Evolutionary conservation across 2,329 filamentous ascomycete species (phyloP), one percentile per base, ranked within the genome.

Genomic region (Pseudogymnoascus sp.): DNA sequence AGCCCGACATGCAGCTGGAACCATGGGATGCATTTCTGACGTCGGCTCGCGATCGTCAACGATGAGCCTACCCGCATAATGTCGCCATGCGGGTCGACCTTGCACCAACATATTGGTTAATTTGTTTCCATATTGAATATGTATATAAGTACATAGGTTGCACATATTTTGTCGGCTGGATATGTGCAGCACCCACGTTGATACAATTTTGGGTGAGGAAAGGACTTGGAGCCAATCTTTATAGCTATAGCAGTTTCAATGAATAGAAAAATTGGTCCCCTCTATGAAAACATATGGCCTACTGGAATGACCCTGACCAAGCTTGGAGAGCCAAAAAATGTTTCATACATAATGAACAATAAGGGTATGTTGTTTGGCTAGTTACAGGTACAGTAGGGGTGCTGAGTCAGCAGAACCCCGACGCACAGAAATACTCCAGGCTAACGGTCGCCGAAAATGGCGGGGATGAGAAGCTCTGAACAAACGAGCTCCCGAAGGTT

Each of bases 401-500:
- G 58, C 21, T 38, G 39, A 38, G 58, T 44, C 35, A 60, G 27
- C 35, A 60, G 35, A 60, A 39, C 39, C 35, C 35, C 33, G 58
- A 38, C 35, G 33, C 39, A 55, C 48, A 55, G 48, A 55, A 55
- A 55, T 55, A 17, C 48, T 55, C 48, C 29, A 55, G 29, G 48
- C 48, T 55, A 55, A 55, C 48, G 48, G 48, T 55, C 48, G 48
- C 29, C 48, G 48, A 55, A 55, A 55, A 55, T 55, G 48, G 48
- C 48, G 48, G 48, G 48, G 48, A 55, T 55, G 48, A 55, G 44
- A 55, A 55, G 44, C 44, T 55, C 44, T 55, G 10, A 55, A 55
- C 44, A 55, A 55, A 55, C 44, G 15, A 55, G 44, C 61, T 61
- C 31, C 51, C 29, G 29, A 63, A 25, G 36, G 44, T 60, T 60